Conservation (phyloP, 2,329 filamentous ascomycete genomes). For the Penicillium sp. region DNA sequence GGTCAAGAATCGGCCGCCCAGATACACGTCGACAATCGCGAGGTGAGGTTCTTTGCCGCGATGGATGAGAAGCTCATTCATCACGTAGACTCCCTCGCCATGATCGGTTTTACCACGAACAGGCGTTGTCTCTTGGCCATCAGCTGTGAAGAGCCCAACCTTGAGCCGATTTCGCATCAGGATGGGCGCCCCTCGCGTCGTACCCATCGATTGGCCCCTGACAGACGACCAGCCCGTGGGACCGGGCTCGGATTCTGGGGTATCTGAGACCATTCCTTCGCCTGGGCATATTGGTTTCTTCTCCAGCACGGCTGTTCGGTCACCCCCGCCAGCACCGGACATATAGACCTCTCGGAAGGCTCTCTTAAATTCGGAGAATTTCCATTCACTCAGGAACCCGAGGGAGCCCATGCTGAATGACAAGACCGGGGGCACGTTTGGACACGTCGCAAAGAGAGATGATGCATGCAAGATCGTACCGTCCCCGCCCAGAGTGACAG, state of each 20-base stretch:
- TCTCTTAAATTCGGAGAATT: constrained; percentile 84
- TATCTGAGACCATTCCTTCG: constrained; percentile 18
- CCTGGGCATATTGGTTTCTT: constrained; percentile 27
- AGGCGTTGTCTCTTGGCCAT: constrained; percentile 54
- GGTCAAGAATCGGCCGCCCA: constrained; percentile 83
- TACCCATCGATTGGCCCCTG: constrained; percentile 75
- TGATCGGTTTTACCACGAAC: constrained; percentile 23
- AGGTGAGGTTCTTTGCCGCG: constrained; percentile 84
- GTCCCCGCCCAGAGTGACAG: constrained; percentile 87
- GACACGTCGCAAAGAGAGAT: constrained; percentile 75
- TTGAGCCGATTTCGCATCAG: constrained; percentile 80
- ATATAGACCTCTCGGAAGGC: constrained; percentile 92
- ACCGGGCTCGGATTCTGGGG: constrained; percentile 26
- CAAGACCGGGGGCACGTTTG: constrained; percentile 79
- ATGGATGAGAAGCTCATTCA: constrained; percentile 94
- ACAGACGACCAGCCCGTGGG: constrained; percentile 63
- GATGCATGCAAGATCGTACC: constrained; percentile 83
- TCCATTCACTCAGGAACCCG: constrained; percentile 94
- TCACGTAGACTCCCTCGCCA: constrained; percentile 57
- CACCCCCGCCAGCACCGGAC: constrained; percentile 55
- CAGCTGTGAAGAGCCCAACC: constrained; percentile 72
- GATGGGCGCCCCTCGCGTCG: constrained; percentile 67
- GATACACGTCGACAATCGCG: constrained; percentile 83
- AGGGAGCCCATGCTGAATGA: constrained; percentile 96
- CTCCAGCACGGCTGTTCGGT: constrained; percentile 41